These are phyloP conservation scores for Talaromyces trachyspermus DNA, from an alignment of 495 filamentous ascomycete species.

Conservation along the genomic window DNA sequence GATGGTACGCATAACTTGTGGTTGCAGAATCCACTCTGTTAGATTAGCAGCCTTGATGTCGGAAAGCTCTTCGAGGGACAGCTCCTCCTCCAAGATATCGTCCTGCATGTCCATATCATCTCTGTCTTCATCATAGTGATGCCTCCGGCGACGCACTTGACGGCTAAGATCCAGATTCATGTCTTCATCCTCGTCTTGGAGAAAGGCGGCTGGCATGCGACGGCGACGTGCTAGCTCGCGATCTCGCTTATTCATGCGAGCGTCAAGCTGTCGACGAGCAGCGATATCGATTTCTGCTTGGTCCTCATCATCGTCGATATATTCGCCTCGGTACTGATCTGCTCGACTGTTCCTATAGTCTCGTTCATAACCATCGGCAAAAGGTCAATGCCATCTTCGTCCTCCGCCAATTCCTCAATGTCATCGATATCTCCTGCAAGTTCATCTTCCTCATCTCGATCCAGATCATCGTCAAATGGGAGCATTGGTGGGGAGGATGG, in stretches of 20 bases:
- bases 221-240: slow-evolving; percentile 67
- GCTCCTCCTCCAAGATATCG: slow-evolving; percentile 88
- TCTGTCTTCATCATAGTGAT: slow-evolving; percentile 86
- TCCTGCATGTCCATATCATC: slow-evolving; percentile 84
- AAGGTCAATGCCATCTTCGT: slow-evolving; percentile 88
- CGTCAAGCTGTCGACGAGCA: slow-evolving; percentile 70
- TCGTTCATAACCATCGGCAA: slow-evolving; percentile 79
- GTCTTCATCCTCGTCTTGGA: slow-evolving; percentile 86
- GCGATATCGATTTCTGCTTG: slow-evolving; percentile 66
- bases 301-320: slow-evolving; percentile 81
- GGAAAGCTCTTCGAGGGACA: slow-evolving; percentile 81
- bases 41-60: slow-evolving; percentile 91
- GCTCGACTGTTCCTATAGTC: slow-evolving; percentile 63
- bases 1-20: slow-evolving; percentile 86
- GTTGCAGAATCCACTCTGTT: slow-evolving; percentile 90
- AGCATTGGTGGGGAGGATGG: slow-evolving; percentile 44
- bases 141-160: slow-evolving; percentile 70
- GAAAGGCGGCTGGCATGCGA: slow-evolving; percentile 73
- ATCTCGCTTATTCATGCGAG: slow-evolving; percentile 75
- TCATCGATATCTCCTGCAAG: slow-evolving; percentile 82
- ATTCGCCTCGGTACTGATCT: slow-evolving; percentile 59
- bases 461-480: slow-evolving; percentile 64
- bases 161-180: slow-evolving; percentile 72
- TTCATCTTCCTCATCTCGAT: slow-evolving; percentile 65
- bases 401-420: slow-evolving; percentile 91